Conservation (phyloP, 441 rosid species). For the Mallotus repandus region DNA sequence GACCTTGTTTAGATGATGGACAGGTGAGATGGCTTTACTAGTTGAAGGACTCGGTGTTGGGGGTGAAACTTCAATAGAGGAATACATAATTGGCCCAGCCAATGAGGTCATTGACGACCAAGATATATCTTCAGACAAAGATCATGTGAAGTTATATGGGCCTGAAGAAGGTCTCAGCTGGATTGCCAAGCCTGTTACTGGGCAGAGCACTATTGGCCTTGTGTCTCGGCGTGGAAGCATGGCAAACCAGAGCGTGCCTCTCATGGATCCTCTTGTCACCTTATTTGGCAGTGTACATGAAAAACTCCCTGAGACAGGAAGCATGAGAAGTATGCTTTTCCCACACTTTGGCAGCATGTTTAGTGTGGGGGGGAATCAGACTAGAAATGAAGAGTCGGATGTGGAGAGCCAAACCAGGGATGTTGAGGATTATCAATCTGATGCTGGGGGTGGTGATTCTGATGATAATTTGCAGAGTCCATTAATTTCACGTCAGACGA, state of each 20-base stretch:
- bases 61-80: slow-evolving; percentile 51
- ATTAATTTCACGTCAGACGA: slow-evolving; percentile 61
- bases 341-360: slow-evolving; percentile 82
- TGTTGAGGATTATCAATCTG: slow-evolving; percentile 56
- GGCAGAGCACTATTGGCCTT: slow-evolving; percentile 50
- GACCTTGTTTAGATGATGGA: slow-evolving; percentile 18
- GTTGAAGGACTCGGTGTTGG: slow-evolving; percentile 73
- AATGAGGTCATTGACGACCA: slow-evolving; percentile 36
- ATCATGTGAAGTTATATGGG: slow-evolving; percentile 59
- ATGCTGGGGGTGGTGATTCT: slow-evolving; percentile 57
- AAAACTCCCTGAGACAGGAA: slow-evolving; percentile 55
- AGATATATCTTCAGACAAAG: slow-evolving; percentile 37
- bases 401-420: slow-evolving; percentile 59
- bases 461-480: slow-evolving; percentile 75
- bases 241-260: slow-evolving; percentile 43
- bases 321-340: slow-evolving; percentile 71
- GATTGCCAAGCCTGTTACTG: slow-evolving; percentile 68
- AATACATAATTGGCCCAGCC: slow-evolving; percentile 53
- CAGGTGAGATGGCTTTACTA: slow-evolving; percentile 74
- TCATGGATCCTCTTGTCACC: slow-evolving; percentile 86
- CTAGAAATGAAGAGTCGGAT: slow-evolving; percentile 62
- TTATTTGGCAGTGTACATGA: slow-evolving; percentile 90
- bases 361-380: slow-evolving; percentile 55
- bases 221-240: slow-evolving; percentile 73
- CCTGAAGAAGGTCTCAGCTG: slow-evolving; percentile 63